These are phyloP conservation scores for Cyclotella distinguenda DNA, from an alignment of 108 stramenopile species.

Conservation along the genomic window DNA sequence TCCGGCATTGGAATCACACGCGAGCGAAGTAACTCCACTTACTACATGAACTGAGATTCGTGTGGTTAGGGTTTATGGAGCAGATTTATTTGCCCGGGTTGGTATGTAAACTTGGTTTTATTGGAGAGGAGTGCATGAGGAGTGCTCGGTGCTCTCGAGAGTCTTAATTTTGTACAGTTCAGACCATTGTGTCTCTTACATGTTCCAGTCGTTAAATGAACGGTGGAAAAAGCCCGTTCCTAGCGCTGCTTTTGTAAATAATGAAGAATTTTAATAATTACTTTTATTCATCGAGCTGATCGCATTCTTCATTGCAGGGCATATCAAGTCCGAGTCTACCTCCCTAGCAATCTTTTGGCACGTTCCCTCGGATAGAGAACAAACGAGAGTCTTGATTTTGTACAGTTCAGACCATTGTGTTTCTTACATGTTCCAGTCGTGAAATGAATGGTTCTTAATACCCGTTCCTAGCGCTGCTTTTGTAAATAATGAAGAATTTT, in stretches of 20 bases:
- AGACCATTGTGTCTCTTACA: neutral
- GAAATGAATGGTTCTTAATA: neutral
- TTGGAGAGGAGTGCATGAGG: neutral
- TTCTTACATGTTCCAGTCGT: neutral
- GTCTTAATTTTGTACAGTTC: conserved; percentile 6
- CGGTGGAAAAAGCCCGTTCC: neutral
- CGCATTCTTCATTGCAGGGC: conserved; percentile 49
- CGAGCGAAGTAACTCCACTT: neutral
- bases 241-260: neutral
- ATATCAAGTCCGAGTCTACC: conserved; percentile 53
- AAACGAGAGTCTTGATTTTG: neutral
- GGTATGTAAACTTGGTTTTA: no score
- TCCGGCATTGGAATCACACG: conserved; percentile 28
- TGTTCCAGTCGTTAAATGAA: neutral
- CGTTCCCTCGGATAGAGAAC: conserved; percentile 58
- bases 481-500: neutral
- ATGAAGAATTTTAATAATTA: neutral
- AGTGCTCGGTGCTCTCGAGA: neutral
- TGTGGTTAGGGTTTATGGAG: neutral
- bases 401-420: neutral
- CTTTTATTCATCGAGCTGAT: conserved; percentile 22
- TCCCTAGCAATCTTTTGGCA: conserved; percentile 74
- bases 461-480: neutral
- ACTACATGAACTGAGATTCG: conserved; percentile 11
- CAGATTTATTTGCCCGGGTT: neutral